These are phyloP conservation scores for Blastobotrys capitulatus DNA, from an alignment of 1,139 yeast species.

Conservation along the genomic window DNA sequence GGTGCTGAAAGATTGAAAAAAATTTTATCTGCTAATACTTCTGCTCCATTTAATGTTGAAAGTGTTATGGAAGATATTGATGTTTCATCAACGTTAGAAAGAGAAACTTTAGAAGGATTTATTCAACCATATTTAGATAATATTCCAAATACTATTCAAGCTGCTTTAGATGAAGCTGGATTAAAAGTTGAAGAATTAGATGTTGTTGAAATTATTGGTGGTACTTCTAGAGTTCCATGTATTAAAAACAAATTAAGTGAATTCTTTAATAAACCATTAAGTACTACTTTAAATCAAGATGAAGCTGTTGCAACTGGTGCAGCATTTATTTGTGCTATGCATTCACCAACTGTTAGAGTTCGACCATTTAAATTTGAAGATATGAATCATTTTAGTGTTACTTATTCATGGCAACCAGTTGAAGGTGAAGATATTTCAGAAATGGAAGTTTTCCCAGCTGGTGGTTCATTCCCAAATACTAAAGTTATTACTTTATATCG, in stretches of 20 bases:
- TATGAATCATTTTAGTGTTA: slow-evolving; percentile 83
- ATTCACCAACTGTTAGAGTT: slow-evolving; percentile 97
- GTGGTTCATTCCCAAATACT: slow-evolving; percentile 90
- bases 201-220: slow-evolving; percentile 93
- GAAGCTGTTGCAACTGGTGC: slow-evolving; percentile 99
- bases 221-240: slow-evolving; percentile 96
- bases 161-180: slow-evolving; percentile 78
- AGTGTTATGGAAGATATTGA: slow-evolving; percentile 97
- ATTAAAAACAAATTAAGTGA: slow-evolving; percentile 76
- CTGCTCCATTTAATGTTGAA: slow-evolving; percentile 94
- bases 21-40: slow-evolving; percentile 90
- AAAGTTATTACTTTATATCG: slow-evolving; percentile 93
- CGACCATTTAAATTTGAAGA: slow-evolving; percentile 99
- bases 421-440: slow-evolving; percentile 85
- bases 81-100: slow-evolving; percentile 80
- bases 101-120: slow-evolving; percentile 90
- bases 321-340: slow-evolving; percentile 98
- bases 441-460: slow-evolving; percentile 95
- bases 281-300: slow-evolving; percentile 96
- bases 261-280: slow-evolving; percentile 79
- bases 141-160: slow-evolving; percentile 69
- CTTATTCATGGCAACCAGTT: slow-evolving; percentile 93
- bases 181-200: slow-evolving; percentile 69
- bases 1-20: slow-evolving; percentile 94
- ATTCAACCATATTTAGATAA: slow-evolving; percentile 76